These are phyloP conservation scores for Terfezia claveryi DNA, from an alignment of 495 filamentous ascomycete genomes.

Conservation along the genomic window DNA sequence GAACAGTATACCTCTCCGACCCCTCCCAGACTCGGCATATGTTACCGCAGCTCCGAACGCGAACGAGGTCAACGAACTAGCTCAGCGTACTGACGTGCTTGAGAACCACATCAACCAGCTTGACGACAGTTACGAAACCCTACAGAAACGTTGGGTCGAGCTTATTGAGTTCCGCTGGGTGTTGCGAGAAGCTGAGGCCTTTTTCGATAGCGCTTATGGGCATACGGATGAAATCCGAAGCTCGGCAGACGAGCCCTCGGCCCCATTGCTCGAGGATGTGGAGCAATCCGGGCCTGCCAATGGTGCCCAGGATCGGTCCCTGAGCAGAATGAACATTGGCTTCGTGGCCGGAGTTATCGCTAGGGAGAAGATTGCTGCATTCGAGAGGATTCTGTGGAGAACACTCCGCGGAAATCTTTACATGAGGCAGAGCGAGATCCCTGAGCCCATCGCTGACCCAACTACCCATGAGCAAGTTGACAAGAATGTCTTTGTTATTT, in stretches of 20 bases:
- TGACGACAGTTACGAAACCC: conserved; percentile 91
- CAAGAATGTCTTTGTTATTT: conserved; percentile 99
- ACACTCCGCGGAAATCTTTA: conserved; percentile 94
- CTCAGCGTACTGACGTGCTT: conserved; percentile 72
- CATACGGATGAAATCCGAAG: conserved; percentile 91
- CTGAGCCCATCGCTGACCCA: conserved; percentile 83
- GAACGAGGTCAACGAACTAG: conserved; percentile 83
- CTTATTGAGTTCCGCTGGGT: conserved; percentile 97
- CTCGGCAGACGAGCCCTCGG: conserved; percentile 54
- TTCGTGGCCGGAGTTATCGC: conserved; percentile 97
- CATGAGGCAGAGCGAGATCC: conserved; percentile 99
- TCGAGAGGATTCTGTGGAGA: conserved; percentile 92
- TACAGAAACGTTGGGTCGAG: conserved; percentile 94
- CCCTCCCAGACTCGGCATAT: conserved; percentile 66
- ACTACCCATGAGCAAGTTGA: conserved; percentile 68
- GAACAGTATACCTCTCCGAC: conserved; percentile 56
- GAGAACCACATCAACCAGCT: conserved; percentile 78
- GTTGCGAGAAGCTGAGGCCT: conserved; percentile 76
- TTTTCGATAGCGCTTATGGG: conserved; percentile 89
- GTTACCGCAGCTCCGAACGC: conserved; percentile 67
- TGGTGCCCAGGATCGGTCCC: conserved; percentile 9
- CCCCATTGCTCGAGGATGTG: conserved; percentile 18
- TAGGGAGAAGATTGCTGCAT: conserved; percentile 74
- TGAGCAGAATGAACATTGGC: conserved; percentile 61
- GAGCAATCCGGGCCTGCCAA: conserved; percentile 14